Base-by-base conservation (phyloP, 2,329 filamentous ascomycete species). In the Fusarium torreyae region DNA sequence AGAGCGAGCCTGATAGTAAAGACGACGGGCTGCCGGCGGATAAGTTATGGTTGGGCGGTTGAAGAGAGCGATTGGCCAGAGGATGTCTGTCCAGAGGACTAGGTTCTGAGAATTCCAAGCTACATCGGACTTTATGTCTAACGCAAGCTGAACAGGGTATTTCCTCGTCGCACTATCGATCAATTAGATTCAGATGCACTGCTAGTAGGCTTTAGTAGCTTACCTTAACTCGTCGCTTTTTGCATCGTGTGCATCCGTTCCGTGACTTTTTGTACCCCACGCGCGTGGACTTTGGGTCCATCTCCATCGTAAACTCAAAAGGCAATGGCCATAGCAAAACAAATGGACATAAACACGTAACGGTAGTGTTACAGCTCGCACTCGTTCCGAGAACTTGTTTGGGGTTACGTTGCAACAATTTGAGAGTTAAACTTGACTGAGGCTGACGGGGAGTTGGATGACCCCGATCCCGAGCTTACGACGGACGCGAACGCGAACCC, bases 261-360 rank as follows among this genome's bases (percentile, higher is more conserved):
- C 66, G 61, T 26, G 66, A 69, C 48, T 69, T 69, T 57, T 66
- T 69, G 40, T 69, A 69, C 36, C 66, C 66, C 40, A 62, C 48
- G 18, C 66, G 66, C 1, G 61, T 67, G 24, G 48, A 51, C 13
- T 54, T 67, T 2, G 14, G 39, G 2, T 68, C 40, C 43, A 50
- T 43, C 5, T 40, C 36, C 7, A 18, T 31, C 38, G 20, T 40
- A 20, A 10, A 31, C 3, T 31, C 28, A 20, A 13, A 11, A 20
- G n/a, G 20, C 6, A 15, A 42, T 24, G 22, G 4, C 18, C 13
- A 3, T 31, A 31, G 28, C 11, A 31, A 31, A 13, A 31, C 10
- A 31, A 11, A 31, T 31, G 10, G 13, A n/a, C 38, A 15, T 14
- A 17, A 2, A 11, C 17, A 26, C 26, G 40, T 36, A 13, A 33